Evolutionary conservation across 805 yeast genomes (phyloP).

Genomic region (Komagataella phaffii): DNA sequence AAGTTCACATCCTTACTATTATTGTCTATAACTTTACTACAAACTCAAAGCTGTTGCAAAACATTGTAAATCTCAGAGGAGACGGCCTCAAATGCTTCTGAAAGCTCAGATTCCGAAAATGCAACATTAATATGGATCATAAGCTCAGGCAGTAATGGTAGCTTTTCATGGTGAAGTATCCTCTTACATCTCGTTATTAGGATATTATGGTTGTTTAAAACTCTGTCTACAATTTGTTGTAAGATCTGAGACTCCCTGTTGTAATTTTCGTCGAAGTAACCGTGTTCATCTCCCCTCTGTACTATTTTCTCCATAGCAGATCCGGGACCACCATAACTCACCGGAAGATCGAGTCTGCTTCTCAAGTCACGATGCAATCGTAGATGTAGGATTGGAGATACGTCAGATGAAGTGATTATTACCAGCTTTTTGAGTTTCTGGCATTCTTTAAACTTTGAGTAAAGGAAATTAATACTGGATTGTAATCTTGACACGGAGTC

Average conservation of each 20-base stretch:
- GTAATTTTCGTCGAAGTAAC: conserved; percentile 25
- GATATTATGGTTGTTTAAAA: conserved; percentile 33
- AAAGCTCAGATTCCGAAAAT: conserved; percentile 29
- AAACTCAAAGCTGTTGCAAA: neutral
- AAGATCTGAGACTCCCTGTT: conserved; percentile 47
- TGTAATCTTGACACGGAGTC: conserved; percentile 23
- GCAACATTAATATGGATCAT: conserved; percentile 35
- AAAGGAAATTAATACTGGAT: conserved; percentile 23
- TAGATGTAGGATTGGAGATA: conserved; percentile 62
- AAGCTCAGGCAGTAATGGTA: conserved; percentile 55
- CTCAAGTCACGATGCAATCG: conserved; percentile 36
- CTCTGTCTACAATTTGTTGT: conserved; percentile 50
- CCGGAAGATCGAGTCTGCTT: conserved; percentile 30
- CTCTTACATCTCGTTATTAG: conserved; percentile 45
- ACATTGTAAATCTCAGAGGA: conserved; percentile 12
- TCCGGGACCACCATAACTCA: conserved; percentile 31
- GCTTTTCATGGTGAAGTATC: conserved; percentile 59
- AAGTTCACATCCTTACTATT: neutral
- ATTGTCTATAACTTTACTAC: neutral
- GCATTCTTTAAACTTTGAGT: conserved; percentile 27
- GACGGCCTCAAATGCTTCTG: conserved; percentile 25
- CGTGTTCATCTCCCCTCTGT: conserved; percentile 26
- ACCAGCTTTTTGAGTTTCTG: conserved; percentile 22
- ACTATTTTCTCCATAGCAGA: conserved; percentile 28
- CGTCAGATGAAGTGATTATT: conserved; percentile 37